Evolutionary conservation across 2,329 filamentous ascomycete species (phyloP).

Genomic region (Ceratocystis huliohia): DNA sequence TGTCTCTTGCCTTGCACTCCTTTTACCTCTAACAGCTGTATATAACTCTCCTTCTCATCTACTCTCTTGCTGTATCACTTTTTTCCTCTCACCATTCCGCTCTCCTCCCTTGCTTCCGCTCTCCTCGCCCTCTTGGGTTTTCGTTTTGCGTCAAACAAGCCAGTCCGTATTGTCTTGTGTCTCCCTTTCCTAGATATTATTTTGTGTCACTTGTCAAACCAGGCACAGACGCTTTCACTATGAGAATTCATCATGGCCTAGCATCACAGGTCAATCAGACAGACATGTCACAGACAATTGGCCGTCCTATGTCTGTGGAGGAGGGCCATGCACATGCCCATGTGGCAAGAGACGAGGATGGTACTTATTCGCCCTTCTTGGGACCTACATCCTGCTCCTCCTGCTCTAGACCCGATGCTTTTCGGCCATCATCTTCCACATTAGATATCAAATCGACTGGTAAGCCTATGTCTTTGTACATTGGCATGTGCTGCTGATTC

Average conservation of each 20-base stretch:
- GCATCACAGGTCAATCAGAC: background rate
- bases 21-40: background rate
- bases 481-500: background rate
- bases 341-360: conserved; percentile 1
- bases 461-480: background rate
- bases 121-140: background rate
- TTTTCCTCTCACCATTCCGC: background rate
- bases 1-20: background rate
- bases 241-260: background rate
- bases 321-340: background rate
- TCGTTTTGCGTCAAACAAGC: background rate
- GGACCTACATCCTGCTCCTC: background rate
- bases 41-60: background rate
- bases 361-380: background rate
- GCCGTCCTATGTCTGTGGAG: background rate
- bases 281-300: background rate
- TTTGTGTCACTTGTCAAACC: background rate
- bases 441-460: background rate
- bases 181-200: background rate
- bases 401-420: background rate
- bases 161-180: background rate
- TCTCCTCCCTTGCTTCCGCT: background rate
- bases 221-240: background rate
- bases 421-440: background rate
- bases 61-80: background rate